Evolutionary conservation across 1,284 basidiomycete species (phyloP), one percentile per base, ranked within the genome.

Genomic region (Sphaerobolus stellatus): DNA sequence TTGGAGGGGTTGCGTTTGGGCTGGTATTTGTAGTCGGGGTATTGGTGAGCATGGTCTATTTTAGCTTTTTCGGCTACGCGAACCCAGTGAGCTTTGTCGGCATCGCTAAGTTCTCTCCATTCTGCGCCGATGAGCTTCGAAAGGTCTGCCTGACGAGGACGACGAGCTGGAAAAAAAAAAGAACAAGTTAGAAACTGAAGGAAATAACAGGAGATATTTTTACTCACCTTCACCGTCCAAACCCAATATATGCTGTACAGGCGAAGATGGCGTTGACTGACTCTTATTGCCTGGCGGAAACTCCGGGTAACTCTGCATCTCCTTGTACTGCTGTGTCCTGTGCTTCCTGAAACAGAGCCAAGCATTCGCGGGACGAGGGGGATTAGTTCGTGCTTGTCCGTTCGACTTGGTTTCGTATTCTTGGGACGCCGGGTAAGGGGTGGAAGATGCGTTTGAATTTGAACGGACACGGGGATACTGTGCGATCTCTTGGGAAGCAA

Each of bases 41-140:
- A 84, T 75, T 82, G 71, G 64, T 75, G 73, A 71, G 80, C 80
- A 61, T 81, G 79, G 66, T 80, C 79, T 69, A 76, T 77, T 71
- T 81, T 81, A 68, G 76, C 78, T 66, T 80, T 77, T 69, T 80
- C 81, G 31, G 79, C 80, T 46, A 79, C 63, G 52, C 80, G 77
- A 65, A 81, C 80, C 84, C 84, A 88, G 62, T 81, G 78, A 62
- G 80, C 71, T 51, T 82, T 72, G 67, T 88, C 84, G 63, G 83
- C 82, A 18, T 75, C 49, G 16, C 80, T 65, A 53, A 88, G 75
- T 40, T 75, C 64, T 71, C 85, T 87, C 85, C 85, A 88, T 69
- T 86, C 82, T 69, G 85, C 82, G 64, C 82, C 84, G 73, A 90
- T 90, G 29, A 82, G 83, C 75, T 89, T 90, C 28, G 84, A 86